These are phyloP conservation scores for Epichloe elymi DNA, from an alignment of 2,329 filamentous ascomycete genomes.

Conservation along the genomic window DNA sequence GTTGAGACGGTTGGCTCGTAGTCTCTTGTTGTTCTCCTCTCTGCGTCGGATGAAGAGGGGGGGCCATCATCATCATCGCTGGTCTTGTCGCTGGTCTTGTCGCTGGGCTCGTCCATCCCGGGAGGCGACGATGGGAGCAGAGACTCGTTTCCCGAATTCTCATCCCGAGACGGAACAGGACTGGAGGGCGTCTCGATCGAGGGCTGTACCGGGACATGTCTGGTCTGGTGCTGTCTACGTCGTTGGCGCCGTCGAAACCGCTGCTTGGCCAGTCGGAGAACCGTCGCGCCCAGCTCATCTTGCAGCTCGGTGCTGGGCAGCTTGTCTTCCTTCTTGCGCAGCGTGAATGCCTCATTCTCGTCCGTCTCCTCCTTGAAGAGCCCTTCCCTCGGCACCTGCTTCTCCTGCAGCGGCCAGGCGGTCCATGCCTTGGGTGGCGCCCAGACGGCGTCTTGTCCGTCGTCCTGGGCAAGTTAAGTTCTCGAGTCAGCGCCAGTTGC, in stretches of 20 bases:
- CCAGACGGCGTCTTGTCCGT: conserved; percentile 27
- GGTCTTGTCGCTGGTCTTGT: background rate
- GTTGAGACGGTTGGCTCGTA: conserved; percentile 44
- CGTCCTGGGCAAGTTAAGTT: conserved; percentile 10
- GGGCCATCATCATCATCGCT: background rate
- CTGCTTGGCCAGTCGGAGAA: conserved; percentile 55
- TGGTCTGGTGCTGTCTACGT: conserved; percentile 4
- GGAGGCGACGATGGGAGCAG: conserved; percentile 6
- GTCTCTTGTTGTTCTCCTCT: conserved; percentile 5
- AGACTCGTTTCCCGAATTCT: background rate
- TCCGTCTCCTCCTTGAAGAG: conserved; percentile 35
- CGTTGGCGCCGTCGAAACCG: conserved; percentile 31
- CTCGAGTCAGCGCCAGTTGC: background rate
- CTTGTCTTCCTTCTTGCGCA: conserved; percentile 28
- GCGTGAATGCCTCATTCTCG: conserved; percentile 36
- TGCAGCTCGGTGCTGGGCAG: conserved; percentile 50
- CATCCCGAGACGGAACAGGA: background rate
- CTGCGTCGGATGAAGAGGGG: background rate
- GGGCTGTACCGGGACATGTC: background rate
- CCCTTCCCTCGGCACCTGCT: conserved; percentile 44
- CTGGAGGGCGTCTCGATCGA: conserved; percentile 7
- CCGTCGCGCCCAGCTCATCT: conserved; percentile 54
- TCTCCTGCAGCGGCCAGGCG: conserved; percentile 64
- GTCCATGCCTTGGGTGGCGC: conserved; percentile 54
- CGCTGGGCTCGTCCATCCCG: background rate